These are phyloP conservation scores for Botryotinia narcissicola DNA, from an alignment of 2,329 filamentous ascomycete genomes.

Conservation along the genomic window DNA sequence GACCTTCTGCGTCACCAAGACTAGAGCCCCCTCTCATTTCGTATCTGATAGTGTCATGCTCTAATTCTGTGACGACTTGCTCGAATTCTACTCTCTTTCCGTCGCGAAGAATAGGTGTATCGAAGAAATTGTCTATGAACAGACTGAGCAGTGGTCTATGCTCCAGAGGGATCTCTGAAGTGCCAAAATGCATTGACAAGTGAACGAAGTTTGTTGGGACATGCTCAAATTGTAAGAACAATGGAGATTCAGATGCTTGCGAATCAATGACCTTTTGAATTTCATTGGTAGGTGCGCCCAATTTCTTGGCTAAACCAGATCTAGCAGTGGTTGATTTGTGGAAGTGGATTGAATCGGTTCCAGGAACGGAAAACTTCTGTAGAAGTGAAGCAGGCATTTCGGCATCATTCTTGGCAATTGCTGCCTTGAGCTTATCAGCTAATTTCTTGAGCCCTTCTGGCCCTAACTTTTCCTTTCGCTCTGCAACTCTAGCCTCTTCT, in stretches of 20 bases:
- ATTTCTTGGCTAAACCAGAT: slow-evolving; percentile 70
- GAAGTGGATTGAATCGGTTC: slow-evolving; percentile 90
- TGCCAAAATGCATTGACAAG: slow-evolving; percentile 77
- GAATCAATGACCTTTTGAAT: slow-evolving; percentile 75
- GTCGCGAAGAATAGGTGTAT: slow-evolving; percentile 76
- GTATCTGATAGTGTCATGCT: slow-evolving; percentile 88
- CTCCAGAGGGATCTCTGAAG: slow-evolving; percentile 71
- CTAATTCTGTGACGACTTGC: slow-evolving; percentile 84
- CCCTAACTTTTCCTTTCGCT: slow-evolving; percentile 76
- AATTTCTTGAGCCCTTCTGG: slow-evolving; percentile 76
- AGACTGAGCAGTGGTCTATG: slow-evolving; percentile 80
- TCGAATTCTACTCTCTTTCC: slow-evolving; percentile 82
- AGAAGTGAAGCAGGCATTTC: slow-evolving; percentile 82
- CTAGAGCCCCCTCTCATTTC: slow-evolving; percentile 64
- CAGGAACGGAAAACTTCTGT: slow-evolving; percentile 76
- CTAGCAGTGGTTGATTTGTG: slow-evolving; percentile 84
- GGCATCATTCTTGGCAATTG: slow-evolving; percentile 84
- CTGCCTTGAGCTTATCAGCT: slow-evolving; percentile 71
- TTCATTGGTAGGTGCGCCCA: slow-evolving; percentile 65
- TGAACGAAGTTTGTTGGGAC: slow-evolving; percentile 92
- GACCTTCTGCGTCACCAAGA: slow-evolving; percentile 76
- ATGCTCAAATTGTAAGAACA: slow-evolving; percentile 97
- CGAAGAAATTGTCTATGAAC: slow-evolving; percentile 92
- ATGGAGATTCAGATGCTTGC: slow-evolving; percentile 59
- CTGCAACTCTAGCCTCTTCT: slow-evolving; percentile 74